Percentiles rank a stretch among this genome's conserved stretches.
Conservation (phyloP, 495 filamentous ascomycete genomes). For the Hypoxylon lienhwacheense region DNA sequence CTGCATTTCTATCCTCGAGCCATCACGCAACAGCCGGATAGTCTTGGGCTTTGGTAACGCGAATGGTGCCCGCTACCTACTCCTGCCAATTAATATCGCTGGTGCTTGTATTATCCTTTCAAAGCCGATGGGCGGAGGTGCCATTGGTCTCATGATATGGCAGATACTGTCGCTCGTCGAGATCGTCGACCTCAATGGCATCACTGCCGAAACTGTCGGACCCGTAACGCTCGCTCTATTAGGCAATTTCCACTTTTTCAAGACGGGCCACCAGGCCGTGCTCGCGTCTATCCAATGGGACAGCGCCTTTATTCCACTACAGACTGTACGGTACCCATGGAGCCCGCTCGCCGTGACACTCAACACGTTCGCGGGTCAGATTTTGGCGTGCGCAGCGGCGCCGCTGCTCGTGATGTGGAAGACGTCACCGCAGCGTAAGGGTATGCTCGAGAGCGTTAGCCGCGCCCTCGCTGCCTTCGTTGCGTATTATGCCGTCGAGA, state of each 20-base stretch:
- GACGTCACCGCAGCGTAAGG: conserved; percentile 57
- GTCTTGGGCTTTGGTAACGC: conserved; percentile 91
- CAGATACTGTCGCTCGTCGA: conserved; percentile 87
- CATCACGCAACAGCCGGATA: conserved; percentile 41
- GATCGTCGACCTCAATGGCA: conserved; percentile 76
- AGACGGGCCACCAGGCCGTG: conserved; percentile 93
- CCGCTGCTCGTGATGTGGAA: conserved; percentile 90
- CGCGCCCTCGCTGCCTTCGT: conserved; percentile 72
- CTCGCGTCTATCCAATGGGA: conserved; percentile 94
- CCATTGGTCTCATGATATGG: conserved; percentile 75
- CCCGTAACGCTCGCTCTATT: conserved; percentile 82
- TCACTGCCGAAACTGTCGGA: conserved; percentile 71
- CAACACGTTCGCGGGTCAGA: conserved; percentile 88
- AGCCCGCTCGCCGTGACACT: conserved; percentile 76
- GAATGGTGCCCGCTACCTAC: conserved; percentile 86
- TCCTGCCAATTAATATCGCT: conserved; percentile 76
- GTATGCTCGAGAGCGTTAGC: conserved; percentile 67
- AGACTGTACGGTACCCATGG: conserved; percentile 84
- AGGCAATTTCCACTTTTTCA: conserved; percentile 93
- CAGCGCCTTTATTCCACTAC: conserved; percentile 87
- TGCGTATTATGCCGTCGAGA: conserved; percentile 77
- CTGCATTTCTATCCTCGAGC: conserved; percentile 63
- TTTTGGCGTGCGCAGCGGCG: conserved; percentile 74
- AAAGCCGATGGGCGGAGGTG: conserved; percentile 91
- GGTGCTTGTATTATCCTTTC: conserved; percentile 77